phyloP scores from a whole-genome alignment of 2,329 filamentous ascomycete genomes.

The Curvularia sp. region DNA sequence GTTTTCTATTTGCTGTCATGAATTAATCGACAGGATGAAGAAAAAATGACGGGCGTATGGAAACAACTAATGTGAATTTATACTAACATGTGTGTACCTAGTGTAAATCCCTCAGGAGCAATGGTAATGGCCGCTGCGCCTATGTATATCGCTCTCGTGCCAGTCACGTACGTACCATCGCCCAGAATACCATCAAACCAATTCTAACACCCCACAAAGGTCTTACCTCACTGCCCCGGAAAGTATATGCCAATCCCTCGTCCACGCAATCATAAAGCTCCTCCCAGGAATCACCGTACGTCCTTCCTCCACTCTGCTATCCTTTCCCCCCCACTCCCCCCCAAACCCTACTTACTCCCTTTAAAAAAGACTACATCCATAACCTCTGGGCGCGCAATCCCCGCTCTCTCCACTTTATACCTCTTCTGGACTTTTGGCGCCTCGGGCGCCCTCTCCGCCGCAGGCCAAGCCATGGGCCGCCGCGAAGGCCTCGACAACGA shows the following conservation, averaged over 20 bases:
- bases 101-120: constrained; percentile 28
- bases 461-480: constrained; percentile 34
- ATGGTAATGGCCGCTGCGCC: constrained; percentile 26
- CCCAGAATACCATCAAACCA: too few relatives aligned
- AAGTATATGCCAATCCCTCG: constrained; percentile 30
- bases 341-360: neutral
- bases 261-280: constrained; percentile 32
- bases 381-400: constrained; percentile 32
- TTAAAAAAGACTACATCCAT: constrained; percentile 21
- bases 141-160: constrained; percentile 31
- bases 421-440: constrained; percentile 36
- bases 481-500: constrained; percentile 26
- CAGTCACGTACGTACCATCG: constrained; percentile 23
- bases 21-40: neutral
- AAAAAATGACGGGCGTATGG: neutral
- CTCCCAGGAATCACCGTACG: constrained; percentile 29
- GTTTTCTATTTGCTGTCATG: too few relatives aligned
- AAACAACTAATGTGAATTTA: neutral
- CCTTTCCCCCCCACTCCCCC: neutral
- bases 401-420: constrained; percentile 31
- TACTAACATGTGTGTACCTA: constrained; percentile 3
- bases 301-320: too few relatives aligned
- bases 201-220: constrained; percentile 4
- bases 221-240: constrained; percentile 32
- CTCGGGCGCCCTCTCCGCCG: constrained; percentile 29